Base-by-base conservation (phyloP, 2,329 filamentous ascomycete genomes). In the Teratosphaeria gauchensis region DNA sequence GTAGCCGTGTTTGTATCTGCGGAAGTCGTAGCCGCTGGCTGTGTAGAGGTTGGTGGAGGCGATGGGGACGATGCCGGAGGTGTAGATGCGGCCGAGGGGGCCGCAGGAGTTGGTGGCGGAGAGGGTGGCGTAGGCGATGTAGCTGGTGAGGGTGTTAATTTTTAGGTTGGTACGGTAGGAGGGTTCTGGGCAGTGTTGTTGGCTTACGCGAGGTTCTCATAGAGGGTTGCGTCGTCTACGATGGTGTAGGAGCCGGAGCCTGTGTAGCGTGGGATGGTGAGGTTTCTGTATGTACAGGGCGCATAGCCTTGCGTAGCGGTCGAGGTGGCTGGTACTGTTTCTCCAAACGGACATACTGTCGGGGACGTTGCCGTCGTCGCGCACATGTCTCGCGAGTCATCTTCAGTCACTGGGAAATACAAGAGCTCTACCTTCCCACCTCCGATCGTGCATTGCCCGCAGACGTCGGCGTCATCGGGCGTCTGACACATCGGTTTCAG, bases 361-460 rank as follows among this genome's bases (percentile, higher is more conserved):
- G 52, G 63, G 2, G 66, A 65, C 4, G 61, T 55, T 1, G 68
- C 66, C 3, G 65, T 68, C 14, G 53, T 65, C 9, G 68, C 68
- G 54, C 67, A 71, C 61, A 69, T 65, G 42, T 71, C 66, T 31
- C 67, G 60, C 8, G 63, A 64, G 24, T 59, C 61, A 4, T 63
- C 64, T 1, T 65, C 66, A 6, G 65, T 61, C 8, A 58, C 56
- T 2, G 68, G 68, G 48, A 68, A 71, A 60, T 67, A 71, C 2
- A 71, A 61, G 19, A 71, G 61, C 51, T 67, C 61, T 1, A 71
- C 69, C 7, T 64, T 66, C 19, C 64, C 35, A n/a, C 69, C 68
- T 51, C 63, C 69, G 11, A 71, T 69, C 5, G 68, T 71, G 52
- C 69, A 71, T n/a, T 54, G 51, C 4, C 68, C 68, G 54, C 69